phyloP scores from a whole-genome alignment of 2,329 filamentous ascomycete species.

The Lasiodiplodia sp. region DNA sequence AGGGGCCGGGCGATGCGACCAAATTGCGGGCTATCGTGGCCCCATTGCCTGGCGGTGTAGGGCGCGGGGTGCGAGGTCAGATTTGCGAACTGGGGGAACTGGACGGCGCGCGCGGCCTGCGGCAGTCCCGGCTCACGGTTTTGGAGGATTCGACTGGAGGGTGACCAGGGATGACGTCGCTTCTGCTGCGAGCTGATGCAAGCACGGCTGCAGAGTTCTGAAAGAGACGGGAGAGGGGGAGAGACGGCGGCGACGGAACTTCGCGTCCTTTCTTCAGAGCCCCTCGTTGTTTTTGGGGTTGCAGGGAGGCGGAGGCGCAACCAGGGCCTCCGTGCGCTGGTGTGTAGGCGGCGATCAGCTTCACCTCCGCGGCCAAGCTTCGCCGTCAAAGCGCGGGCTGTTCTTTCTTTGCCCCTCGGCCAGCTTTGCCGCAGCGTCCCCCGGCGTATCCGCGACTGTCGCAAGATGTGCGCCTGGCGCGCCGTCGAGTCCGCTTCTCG shows the following conservation, averaged over 20 bases:
- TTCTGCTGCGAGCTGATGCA: conserved; percentile 21
- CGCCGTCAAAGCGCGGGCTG: not conserved
- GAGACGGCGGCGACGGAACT: not conserved
- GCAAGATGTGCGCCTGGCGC: not conserved
- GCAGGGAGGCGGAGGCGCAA: conserved; percentile 12
- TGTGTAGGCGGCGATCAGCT: conserved; percentile 17
- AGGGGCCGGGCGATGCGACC: conserved; percentile 30
- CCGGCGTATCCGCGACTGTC: not conserved
- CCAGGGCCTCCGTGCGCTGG: not conserved
- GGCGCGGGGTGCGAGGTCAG: not conserved
- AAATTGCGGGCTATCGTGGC: conserved; percentile 27
- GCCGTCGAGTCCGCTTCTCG: conserved; percentile 16
- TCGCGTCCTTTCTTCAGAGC: conserved; percentile 11
- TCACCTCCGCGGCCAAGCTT: conserved; percentile 25
- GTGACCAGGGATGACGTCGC: conserved; percentile 23
- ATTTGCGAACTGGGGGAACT: not conserved
- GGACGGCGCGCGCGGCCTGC: conserved; percentile 13
- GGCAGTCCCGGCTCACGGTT: conserved; percentile 19
- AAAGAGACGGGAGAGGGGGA: not conserved
- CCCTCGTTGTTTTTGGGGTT: conserved; percentile 10
- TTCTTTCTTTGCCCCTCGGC: not conserved
- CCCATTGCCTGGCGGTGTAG: conserved; percentile 18
- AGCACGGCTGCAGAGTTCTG: conserved; percentile 13
- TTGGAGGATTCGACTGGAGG: conserved; percentile 12
- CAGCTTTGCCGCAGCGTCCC: not conserved